A percentile compares a stretch with the other conserved stretches of the same genome.
Evolutionary conservation across 2,329 filamentous ascomycete species (phyloP).

Genomic region (Cercospora zeina): DNA sequence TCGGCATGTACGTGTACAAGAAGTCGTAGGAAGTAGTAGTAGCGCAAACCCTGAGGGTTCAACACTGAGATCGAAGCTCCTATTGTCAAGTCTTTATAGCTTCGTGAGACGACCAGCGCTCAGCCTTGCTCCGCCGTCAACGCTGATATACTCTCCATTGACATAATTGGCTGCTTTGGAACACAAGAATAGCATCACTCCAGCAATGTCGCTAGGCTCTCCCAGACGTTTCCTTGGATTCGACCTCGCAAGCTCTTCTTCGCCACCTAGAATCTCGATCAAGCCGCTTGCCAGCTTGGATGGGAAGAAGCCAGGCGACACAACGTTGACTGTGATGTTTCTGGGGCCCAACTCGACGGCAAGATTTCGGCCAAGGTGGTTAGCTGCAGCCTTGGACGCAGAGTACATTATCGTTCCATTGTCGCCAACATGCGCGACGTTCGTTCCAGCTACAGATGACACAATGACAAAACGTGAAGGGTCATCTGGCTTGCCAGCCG

Average conservation of each 20-base stretch:
- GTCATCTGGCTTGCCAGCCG: conserved; percentile 59
- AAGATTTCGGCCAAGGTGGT: conserved; percentile 79
- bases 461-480: conserved; percentile 82
- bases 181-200: conserved; percentile 69
- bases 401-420: conserved; percentile 79
- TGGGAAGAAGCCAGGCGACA: conserved; percentile 67
- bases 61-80: not conserved
- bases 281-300: conserved; percentile 72
- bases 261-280: conserved; percentile 68
- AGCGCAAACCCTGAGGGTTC: too few relatives aligned
- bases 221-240: conserved; percentile 70
- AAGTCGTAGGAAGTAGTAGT: not conserved
- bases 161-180: conserved; percentile 67
- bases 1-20: too few relatives aligned
- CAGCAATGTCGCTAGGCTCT: conserved; percentile 73
- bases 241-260: conserved; percentile 56
- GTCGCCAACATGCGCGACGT: conserved; percentile 66
- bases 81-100: conserved; percentile 21
- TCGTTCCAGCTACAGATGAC: conserved; percentile 75
- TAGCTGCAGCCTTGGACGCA: conserved; percentile 80
- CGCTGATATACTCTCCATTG: conserved; percentile 67
- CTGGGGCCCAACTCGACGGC: conserved; percentile 78
- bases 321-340: conserved; percentile 72
- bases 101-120: conserved; percentile 32
- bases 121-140: conserved; percentile 62